phyloP scores from a whole-genome alignment of 805 yeast species.

The Zygoascus ofunaensis region DNA sequence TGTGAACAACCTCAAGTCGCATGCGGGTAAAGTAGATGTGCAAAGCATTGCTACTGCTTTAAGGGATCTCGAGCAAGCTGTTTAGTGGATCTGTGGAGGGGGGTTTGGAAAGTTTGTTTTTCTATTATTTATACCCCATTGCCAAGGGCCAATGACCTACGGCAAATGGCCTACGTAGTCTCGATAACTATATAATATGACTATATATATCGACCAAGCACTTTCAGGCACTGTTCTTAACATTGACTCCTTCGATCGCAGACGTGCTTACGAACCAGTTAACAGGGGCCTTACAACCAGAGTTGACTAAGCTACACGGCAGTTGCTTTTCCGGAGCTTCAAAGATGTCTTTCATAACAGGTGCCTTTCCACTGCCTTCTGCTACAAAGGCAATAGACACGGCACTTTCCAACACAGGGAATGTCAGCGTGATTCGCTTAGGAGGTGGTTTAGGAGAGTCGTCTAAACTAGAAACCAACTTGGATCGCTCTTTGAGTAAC shows the following conservation, averaged over 20 bases:
- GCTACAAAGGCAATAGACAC: conserved; percentile 68
- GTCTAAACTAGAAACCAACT: conserved; percentile 51
- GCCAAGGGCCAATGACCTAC: too few relatives aligned
- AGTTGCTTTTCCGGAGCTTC: conserved; percentile 30
- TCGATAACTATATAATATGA: too few relatives aligned
- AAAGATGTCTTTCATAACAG: conserved; percentile 63
- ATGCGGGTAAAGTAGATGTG: conserved; percentile 72
- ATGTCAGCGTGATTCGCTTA: conserved; percentile 81
- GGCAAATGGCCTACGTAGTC: too few relatives aligned
- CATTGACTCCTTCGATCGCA: conserved; percentile 57
- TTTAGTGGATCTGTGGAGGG: not conserved
- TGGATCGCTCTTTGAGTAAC: conserved; percentile 46
- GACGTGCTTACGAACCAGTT: conserved; percentile 76
- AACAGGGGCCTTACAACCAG: conserved; percentile 41
- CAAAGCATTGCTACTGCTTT: conserved; percentile 65
- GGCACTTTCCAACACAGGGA: conserved; percentile 57
- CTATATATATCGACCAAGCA: too few relatives aligned
- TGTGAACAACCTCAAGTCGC: conserved; percentile 55
- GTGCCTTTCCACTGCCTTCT: conserved; percentile 78
- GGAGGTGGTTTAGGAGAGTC: conserved; percentile 94
- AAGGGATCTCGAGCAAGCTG: conserved; percentile 1
- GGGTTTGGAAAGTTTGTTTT: conserved; percentile 5
- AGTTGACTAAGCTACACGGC: conserved; percentile 72
- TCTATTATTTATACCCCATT: too few relatives aligned
- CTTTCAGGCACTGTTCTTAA: conserved; percentile 5